Conservation (phyloP, 164 flowering plant genomes). For the Tetracentron sinense region DNA sequence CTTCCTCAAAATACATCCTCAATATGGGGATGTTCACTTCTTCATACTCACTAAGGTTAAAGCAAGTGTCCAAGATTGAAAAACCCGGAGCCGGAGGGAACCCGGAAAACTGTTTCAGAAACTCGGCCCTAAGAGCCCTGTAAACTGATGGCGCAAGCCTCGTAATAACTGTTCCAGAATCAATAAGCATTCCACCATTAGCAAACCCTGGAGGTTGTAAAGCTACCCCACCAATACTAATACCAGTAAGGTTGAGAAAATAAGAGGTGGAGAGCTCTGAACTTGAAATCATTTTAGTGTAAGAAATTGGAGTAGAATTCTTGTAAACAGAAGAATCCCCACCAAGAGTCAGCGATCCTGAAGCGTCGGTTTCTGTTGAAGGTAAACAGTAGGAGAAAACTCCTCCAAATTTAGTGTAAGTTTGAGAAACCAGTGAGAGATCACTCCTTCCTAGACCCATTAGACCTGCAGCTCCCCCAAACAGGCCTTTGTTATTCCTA, state of each 20-base stretch:
- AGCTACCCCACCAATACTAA: constrained; percentile 58
- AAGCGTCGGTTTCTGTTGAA: constrained; percentile 32
- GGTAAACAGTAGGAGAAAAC: constrained; percentile 89
- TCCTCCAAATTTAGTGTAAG: constrained; percentile 45
- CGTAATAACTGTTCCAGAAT: constrained; percentile 51
- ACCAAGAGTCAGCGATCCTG: constrained; percentile 72
- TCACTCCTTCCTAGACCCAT: constrained; percentile 71
- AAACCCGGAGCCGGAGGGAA: constrained; percentile 60
- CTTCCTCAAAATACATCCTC: constrained; percentile 29
- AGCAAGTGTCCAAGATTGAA: constrained; percentile 42
- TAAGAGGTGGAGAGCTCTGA: constrained; percentile 58
- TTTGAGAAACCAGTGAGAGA: constrained; percentile 66
- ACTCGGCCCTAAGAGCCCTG: constrained; percentile 13
- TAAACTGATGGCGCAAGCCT: constrained; percentile 36
- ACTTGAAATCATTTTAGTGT: constrained; percentile 54
- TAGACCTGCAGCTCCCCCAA: constrained; percentile 71
- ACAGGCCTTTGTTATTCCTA: constrained; percentile 59
- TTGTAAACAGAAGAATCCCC: constrained; percentile 37
- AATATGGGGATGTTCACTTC: constrained; percentile 26
- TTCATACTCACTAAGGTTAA: constrained; percentile 5
- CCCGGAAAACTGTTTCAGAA: constrained; percentile 61
- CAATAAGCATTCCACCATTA: constrained; percentile 23
- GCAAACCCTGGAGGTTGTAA: constrained; percentile 37
- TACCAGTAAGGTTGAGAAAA: constrained; percentile 60
- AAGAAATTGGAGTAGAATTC: constrained; percentile 54